These are phyloP conservation scores for Ambrosia hybrid DNA, from an alignment of 140 eudicot species.

Conservation along the genomic window DNA sequence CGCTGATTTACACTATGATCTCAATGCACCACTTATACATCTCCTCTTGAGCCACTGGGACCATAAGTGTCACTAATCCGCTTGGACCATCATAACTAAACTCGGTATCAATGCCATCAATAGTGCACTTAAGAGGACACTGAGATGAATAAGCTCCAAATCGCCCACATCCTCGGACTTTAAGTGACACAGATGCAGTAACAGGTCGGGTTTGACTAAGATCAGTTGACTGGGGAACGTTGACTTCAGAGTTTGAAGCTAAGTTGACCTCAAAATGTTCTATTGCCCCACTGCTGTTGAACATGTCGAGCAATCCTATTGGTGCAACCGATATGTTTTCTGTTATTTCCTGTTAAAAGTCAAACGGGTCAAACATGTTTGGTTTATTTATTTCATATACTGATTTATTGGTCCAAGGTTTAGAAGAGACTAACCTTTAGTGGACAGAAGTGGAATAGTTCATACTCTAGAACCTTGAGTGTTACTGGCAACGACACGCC, in stretches of 20 bases:
- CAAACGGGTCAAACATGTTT: neutral
- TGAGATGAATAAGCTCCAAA: conserved; percentile 80
- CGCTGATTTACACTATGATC: conserved; percentile 46
- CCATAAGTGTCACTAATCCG: conserved; percentile 53
- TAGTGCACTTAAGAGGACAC: conserved; percentile 56
- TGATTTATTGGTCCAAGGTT: conserved; percentile 7
- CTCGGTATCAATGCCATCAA: conserved; percentile 43
- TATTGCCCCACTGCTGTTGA: conserved; percentile 71
- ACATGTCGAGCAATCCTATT: conserved; percentile 86
- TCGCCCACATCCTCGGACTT: conserved; percentile 72
- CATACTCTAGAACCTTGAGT: conserved; percentile 79
- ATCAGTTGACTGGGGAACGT: conserved; percentile 24
- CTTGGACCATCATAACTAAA: conserved; percentile 45
- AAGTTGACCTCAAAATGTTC: conserved; percentile 51
- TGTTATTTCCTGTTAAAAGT: conserved; percentile 55
- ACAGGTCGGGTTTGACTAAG: conserved; percentile 39
- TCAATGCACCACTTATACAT: conserved; percentile 75
- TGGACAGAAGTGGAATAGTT: conserved; percentile 83
- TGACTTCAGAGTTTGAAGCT: conserved; percentile 35
- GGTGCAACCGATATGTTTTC: conserved; percentile 71
- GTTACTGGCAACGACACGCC: conserved; percentile 74
- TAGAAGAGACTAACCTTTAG: conserved; percentile 19
- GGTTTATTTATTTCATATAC: neutral
- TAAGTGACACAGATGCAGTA: conserved; percentile 49
- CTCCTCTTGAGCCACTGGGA: conserved; percentile 64